These are phyloP conservation scores for Neopestalotiopsis sp. DNA, from an alignment of 2,329 filamentous ascomycete genomes.

Conservation along the genomic window DNA sequence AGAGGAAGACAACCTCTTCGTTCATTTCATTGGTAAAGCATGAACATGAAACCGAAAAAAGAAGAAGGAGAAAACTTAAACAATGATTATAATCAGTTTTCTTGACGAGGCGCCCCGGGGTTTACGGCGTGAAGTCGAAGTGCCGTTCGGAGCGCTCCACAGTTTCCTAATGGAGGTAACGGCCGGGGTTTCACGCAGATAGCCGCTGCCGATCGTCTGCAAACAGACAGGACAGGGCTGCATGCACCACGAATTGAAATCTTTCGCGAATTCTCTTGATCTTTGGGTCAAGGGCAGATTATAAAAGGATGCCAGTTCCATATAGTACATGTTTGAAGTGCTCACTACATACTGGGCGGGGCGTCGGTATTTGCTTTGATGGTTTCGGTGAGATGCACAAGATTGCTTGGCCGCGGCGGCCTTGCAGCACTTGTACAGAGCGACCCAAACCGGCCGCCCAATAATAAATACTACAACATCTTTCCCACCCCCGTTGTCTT, in stretches of 20 bases:
- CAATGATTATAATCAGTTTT: too few relatives aligned
- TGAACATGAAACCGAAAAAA: too few relatives aligned
- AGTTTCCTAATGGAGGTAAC: neutral
- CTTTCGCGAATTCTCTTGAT: too few relatives aligned
- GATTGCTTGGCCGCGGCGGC: neutral
- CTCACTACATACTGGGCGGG: neutral
- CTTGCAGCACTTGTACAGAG: neutral
- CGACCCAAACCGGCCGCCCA: too few relatives aligned
- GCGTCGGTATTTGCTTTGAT: neutral
- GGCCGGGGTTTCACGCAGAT: conserved; percentile 5
- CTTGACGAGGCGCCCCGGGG: neutral
- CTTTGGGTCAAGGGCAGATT: too few relatives aligned
- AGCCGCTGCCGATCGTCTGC: conserved; percentile 15
- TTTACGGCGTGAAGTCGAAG: neutral
- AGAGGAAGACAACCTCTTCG: too few relatives aligned
- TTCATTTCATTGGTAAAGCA: too few relatives aligned
- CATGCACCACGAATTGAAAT: neutral
- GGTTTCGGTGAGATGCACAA: neutral
- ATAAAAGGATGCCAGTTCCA: too few relatives aligned
- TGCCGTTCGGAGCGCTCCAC: conserved; percentile 8
- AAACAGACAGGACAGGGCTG: neutral
- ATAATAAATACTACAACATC: too few relatives aligned
- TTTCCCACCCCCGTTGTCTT: neutral
- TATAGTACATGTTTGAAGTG: too few relatives aligned
- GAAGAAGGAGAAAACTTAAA: too few relatives aligned